Percentiles rank a stretch among this genome's conserved stretches.
Evolutionary conservation across 176 grass and related monocot genomes (phyloP).

Genomic region (Raddia guianensis): DNA sequence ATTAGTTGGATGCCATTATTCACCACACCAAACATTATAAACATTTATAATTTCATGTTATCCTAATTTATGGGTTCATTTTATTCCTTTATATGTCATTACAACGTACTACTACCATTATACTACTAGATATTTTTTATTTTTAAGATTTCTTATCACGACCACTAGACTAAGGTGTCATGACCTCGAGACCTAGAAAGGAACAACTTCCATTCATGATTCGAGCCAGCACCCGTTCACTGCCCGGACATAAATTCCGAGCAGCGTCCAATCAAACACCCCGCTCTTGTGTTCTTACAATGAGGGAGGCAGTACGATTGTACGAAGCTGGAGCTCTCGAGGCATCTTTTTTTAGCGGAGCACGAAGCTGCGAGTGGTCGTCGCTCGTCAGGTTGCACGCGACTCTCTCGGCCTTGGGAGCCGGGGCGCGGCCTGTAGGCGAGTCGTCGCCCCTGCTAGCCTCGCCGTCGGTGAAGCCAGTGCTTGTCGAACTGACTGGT

Average conservation of each 20-base stretch:
- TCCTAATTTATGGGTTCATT: too few species aligned
- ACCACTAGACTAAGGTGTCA: too few species aligned
- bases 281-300: too few species aligned
- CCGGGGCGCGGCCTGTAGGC: neutral
- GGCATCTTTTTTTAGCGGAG: neutral
- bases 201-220: too few species aligned
- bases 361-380: constrained; percentile 13
- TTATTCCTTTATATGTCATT: too few species aligned
- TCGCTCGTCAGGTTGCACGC: neutral
- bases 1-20: too few species aligned
- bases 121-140: too few species aligned
- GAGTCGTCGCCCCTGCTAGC: constrained; percentile 18
- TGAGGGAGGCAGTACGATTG: too few species aligned
- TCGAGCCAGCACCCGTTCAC: neutral
- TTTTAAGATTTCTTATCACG: too few species aligned
- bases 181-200: neutral
- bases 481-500: constrained; percentile 20
- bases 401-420: neutral
- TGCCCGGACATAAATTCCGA: neutral
- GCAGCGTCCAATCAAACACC: neutral
- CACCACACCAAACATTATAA: too few species aligned
- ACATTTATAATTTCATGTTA: too few species aligned
- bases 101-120: too few species aligned
- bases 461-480: constrained; percentile 29
- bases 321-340: neutral